phyloP scores from a whole-genome alignment of 805 yeast species.

The Scheffersomyces stipitis region DNA sequence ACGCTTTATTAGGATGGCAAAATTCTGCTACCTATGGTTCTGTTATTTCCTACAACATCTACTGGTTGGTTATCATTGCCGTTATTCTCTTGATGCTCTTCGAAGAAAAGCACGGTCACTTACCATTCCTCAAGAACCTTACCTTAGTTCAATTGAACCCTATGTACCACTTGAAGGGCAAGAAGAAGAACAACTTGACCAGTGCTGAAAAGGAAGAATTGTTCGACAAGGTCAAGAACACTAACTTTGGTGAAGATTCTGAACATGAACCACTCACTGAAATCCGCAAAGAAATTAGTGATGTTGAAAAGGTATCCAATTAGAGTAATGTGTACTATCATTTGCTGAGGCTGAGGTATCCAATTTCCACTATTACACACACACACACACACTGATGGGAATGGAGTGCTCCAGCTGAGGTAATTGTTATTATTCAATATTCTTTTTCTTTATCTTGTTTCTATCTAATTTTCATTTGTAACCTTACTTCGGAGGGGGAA shows the following conservation, averaged over 20 bases:
- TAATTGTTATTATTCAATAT: neutral
- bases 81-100: constrained; percentile 17
- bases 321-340: too few species aligned
- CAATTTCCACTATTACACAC: too few species aligned
- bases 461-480: too few species aligned
- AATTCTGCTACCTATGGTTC: constrained; percentile 27
- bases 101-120: constrained; percentile 26
- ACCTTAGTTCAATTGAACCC: constrained; percentile 58
- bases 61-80: constrained; percentile 21
- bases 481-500: neutral
- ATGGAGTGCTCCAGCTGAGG: too few species aligned
- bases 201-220: constrained; percentile 52
- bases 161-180: constrained; percentile 67
- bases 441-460: neutral
- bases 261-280: constrained; percentile 13
- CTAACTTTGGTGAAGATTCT: constrained; percentile 14
- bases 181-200: constrained; percentile 59
- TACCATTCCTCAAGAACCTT: constrained; percentile 18
- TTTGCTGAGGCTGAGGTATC: too few species aligned
- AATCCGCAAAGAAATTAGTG: too few species aligned
- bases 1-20: constrained; percentile 28
- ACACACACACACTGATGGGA: constrained; percentile 3
- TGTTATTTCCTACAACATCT: constrained; percentile 24
- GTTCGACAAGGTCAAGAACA: constrained; percentile 35
- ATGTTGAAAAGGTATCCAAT: too few species aligned